phyloP scores from a whole-genome alignment of 345 rosid genomes.

The Eucalyptus polybractea region DNA sequence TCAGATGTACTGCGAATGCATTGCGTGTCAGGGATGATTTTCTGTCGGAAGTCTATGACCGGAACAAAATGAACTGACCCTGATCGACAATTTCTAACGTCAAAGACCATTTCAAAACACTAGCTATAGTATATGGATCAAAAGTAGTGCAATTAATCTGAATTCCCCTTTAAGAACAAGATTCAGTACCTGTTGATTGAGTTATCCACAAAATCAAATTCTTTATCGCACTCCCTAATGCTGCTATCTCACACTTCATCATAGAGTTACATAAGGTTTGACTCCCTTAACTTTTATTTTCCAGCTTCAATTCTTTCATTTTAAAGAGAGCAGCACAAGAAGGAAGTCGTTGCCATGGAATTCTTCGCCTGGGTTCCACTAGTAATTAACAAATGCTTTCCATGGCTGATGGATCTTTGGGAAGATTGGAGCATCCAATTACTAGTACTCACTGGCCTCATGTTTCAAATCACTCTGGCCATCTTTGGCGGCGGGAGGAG shows the following conservation, averaged over 20 bases:
- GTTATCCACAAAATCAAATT: neutral
- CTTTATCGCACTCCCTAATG: neutral
- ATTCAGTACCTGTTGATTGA: neutral
- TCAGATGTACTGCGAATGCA: neutral
- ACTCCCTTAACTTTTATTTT: neutral
- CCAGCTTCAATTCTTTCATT: neutral
- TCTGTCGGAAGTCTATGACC: neutral
- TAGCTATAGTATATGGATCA: neutral
- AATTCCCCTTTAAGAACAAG: neutral
- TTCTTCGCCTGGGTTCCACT: neutral
- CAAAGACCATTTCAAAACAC: neutral
- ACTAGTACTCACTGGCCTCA: neutral
- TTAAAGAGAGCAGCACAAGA: neutral
- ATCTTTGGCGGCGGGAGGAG: neutral
- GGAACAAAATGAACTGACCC: neutral
- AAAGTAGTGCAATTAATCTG: neutral
- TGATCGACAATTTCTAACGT: neutral
- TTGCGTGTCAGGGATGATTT: neutral
- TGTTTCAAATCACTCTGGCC: neutral
- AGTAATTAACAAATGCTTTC: neutral
- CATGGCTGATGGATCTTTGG: neutral
- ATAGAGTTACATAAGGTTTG: neutral
- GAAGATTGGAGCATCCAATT: constrained; percentile 2
- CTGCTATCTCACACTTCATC: neutral
- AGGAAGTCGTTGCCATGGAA: neutral